Evolutionary conservation across 306 rosid genomes (phyloP).

Genomic region (Quercus rubra): DNA sequence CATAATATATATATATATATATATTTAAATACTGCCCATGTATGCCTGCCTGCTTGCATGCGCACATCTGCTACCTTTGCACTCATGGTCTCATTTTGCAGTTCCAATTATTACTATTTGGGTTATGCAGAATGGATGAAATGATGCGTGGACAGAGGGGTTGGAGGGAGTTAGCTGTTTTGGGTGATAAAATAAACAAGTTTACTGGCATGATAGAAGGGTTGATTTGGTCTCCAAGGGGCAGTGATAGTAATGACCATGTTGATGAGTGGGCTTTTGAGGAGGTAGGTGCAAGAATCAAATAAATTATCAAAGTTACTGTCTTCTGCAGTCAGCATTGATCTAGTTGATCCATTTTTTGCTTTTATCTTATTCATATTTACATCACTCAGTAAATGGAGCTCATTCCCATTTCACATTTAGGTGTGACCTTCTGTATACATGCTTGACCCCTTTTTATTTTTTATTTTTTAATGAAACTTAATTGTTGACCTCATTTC

Average conservation of each 20-base stretch:
- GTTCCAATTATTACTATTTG: constrained; percentile 11
- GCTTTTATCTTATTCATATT: background rate
- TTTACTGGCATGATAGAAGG: constrained; percentile 96
- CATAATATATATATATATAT: too few species aligned
- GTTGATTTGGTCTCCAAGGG: constrained; percentile 88
- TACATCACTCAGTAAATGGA: background rate
- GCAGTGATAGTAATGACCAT: constrained; percentile 52
- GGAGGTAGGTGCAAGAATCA: constrained; percentile 58
- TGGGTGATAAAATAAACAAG: constrained; percentile 93
- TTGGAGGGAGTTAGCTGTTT: constrained; percentile 88
- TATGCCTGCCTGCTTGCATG: background rate
- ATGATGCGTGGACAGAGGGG: constrained; percentile 99
- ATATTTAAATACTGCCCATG: background rate
- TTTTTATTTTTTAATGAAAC: too few species aligned
- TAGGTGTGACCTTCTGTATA: too few species aligned
- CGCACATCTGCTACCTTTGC: background rate
- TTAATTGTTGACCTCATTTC: too few species aligned
- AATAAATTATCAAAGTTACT: constrained; percentile 9
- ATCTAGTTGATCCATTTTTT: background rate
- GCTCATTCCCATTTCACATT: background rate
- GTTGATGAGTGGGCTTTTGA: constrained; percentile 88
- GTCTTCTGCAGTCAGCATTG: background rate
- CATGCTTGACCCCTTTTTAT: too few species aligned
- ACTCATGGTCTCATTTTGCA: background rate
- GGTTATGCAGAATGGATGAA: constrained; percentile 85